phyloP scores from a whole-genome alignment of 495 filamentous ascomycete genomes.

The Hyaloscypha variabilis region DNA sequence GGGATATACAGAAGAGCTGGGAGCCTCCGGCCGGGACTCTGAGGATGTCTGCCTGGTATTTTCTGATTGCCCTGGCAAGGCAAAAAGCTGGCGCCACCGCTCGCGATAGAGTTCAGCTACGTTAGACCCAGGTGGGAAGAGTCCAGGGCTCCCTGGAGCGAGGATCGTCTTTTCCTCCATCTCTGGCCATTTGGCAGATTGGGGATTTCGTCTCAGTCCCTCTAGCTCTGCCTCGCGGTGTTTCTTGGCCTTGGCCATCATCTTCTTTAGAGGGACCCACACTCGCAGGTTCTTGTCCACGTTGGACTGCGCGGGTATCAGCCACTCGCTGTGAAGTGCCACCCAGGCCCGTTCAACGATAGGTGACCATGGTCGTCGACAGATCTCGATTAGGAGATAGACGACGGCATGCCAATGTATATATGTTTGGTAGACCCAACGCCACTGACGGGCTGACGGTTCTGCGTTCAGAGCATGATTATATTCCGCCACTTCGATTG shows the following conservation, averaged over 20 bases:
- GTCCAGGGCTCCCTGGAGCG: conserved; percentile 38
- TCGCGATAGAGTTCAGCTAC: conserved; percentile 36
- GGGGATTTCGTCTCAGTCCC: conserved; percentile 38
- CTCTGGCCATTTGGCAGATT: conserved; percentile 35
- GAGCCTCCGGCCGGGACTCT: neutral
- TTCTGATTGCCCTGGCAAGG: neutral
- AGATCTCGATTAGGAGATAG: conserved; percentile 54
- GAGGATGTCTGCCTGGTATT: neutral
- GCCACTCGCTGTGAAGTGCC: conserved; percentile 51
- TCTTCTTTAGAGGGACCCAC: conserved; percentile 55
- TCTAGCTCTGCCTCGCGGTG: conserved; percentile 46
- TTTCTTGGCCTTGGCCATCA: conserved; percentile 51
- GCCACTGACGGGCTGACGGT: conserved; percentile 52
- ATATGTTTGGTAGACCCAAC: conserved; percentile 62
- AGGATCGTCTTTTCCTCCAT: conserved; percentile 35
- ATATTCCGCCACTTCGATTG: conserved; percentile 58
- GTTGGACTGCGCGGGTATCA: conserved; percentile 40
- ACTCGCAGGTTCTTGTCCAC: conserved; percentile 45
- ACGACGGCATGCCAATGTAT: conserved; percentile 65
- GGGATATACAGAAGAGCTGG: neutral
- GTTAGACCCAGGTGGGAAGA: conserved; percentile 31
- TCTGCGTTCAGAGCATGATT: conserved; percentile 55
- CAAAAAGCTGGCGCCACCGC: conserved; percentile 42
- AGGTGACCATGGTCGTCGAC: conserved; percentile 50
- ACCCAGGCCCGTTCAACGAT: conserved; percentile 57